These are phyloP conservation scores for Arachis monticola DNA, from an alignment of 331 rosid genomes.

Conservation along the genomic window DNA sequence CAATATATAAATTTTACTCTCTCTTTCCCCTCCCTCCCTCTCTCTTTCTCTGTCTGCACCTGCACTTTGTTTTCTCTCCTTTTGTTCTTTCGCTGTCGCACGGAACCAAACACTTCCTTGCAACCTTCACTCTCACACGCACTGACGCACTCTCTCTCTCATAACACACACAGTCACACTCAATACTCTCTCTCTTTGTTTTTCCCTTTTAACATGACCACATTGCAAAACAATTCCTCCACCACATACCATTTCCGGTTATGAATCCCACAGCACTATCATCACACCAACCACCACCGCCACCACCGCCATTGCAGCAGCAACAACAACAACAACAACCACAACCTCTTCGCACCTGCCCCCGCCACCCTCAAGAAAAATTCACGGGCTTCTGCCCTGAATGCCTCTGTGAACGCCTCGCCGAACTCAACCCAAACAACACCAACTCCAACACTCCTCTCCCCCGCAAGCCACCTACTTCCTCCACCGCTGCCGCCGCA, in stretches of 20 bases:
- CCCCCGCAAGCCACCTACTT: constrained; percentile 70
- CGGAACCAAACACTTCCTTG: background rate
- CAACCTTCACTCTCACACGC: background rate
- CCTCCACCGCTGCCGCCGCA: constrained; percentile 83
- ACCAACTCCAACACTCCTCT: constrained; percentile 46
- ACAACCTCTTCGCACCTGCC: constrained; percentile 76
- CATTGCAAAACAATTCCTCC: constrained; percentile 19
- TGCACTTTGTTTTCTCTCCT: constrained; percentile 3
- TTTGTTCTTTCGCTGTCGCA: constrained; percentile 12
- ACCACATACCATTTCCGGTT: constrained; percentile 46
- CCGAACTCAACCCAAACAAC: constrained; percentile 67
- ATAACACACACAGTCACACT: background rate
- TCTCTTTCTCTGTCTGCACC: background rate
- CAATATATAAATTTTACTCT: background rate
- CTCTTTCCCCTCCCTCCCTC: background rate
- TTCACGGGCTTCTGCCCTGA: constrained; percentile 96
- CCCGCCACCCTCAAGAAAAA: constrained; percentile 75
- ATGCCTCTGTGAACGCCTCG: constrained; percentile 97
- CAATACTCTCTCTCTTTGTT: background rate
- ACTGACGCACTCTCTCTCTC: background rate
- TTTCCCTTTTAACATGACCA: constrained; percentile 55
- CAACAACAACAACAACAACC: constrained; percentile 66
- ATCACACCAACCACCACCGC: constrained; percentile 50
- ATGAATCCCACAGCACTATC: constrained; percentile 68
- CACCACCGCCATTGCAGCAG: constrained; percentile 46